Evolutionary conservation across 352 stramenopile genomes (phyloP).

Genomic region (Phytopythium montanum): DNA sequence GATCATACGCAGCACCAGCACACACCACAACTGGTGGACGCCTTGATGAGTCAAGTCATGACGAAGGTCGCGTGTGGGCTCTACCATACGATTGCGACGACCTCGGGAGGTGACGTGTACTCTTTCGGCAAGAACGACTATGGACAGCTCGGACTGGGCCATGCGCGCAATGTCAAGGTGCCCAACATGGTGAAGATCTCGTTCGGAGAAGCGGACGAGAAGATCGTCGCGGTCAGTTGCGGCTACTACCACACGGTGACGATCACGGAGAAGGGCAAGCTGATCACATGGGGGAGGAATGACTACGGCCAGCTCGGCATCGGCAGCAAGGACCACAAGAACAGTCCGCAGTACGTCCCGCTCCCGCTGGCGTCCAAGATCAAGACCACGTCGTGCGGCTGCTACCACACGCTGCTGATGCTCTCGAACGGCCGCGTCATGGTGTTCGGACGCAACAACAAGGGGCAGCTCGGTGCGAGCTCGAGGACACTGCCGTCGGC

Average conservation of each 20-base stretch:
- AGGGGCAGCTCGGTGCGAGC: conserved; percentile 75
- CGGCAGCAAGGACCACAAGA: conserved; percentile 88
- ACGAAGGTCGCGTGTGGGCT: conserved; percentile 72
- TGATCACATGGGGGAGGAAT: conserved; percentile 84
- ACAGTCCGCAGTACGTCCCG: conserved; percentile 69
- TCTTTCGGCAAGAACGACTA: conserved; percentile 88
- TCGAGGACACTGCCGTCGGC: conserved; percentile 75
- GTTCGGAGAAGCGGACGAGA: conserved; percentile 67
- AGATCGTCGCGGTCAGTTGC: conserved; percentile 71
- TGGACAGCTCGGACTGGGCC: conserved; percentile 76
- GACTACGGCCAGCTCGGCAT: conserved; percentile 87
- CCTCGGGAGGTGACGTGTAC: conserved; percentile 71
- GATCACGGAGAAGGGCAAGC: conserved; percentile 77
- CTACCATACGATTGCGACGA: conserved; percentile 75
- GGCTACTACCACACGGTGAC: conserved; percentile 85
- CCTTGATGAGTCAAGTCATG: conserved; percentile 66
- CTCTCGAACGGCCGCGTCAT: conserved; percentile 77
- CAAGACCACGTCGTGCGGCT: conserved; percentile 72
- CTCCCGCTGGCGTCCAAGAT: conserved; percentile 79
- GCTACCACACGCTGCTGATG: conserved; percentile 81
- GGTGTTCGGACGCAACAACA: conserved; percentile 89
- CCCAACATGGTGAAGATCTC: conserved; percentile 64
- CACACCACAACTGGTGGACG: conserved; percentile 73
- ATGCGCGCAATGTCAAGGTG: conserved; percentile 74
- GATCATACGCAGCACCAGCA: conserved; percentile 85